Conservation (phyloP, 176 grass and related monocot genomes). For the Microstegium vimineum region DNA sequence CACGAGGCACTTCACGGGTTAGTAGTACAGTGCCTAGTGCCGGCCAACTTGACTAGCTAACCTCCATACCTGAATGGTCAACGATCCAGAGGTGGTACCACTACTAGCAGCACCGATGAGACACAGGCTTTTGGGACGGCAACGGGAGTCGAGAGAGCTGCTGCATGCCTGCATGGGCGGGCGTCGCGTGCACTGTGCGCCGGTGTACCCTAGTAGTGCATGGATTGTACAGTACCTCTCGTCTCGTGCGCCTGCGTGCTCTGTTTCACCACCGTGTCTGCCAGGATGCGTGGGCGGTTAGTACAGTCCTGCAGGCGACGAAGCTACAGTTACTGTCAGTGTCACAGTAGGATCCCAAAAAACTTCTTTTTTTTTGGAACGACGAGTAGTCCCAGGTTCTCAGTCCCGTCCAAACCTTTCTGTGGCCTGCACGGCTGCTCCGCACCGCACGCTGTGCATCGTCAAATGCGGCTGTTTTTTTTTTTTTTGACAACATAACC, state of each 20-base stretch:
- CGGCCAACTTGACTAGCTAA: not conserved
- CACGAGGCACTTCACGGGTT: conserved; percentile 5
- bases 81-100: not conserved
- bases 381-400: not conserved
- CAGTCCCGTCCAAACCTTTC: not conserved
- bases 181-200: not conserved
- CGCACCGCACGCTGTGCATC: not conserved
- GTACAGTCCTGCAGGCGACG: not conserved
- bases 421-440: not conserved
- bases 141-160: not conserved
- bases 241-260: not conserved
- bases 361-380: not conserved
- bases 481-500: not conserved
- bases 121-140: not conserved
- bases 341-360: not conserved
- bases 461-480: not conserved
- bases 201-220: too few species aligned
- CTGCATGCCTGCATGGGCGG: not conserved
- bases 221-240: not conserved
- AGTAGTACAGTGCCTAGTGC: too few species aligned
- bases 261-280: not conserved
- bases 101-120: too few species aligned
- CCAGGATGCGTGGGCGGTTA: not conserved
- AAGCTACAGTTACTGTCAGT: conserved; percentile 12
- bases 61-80: not conserved